Percentiles rank a stretch among this genome's conserved stretches.
Conservation (phyloP, 2,329 filamentous ascomycete genomes). For the Sphaerulina vaccinii region DNA sequence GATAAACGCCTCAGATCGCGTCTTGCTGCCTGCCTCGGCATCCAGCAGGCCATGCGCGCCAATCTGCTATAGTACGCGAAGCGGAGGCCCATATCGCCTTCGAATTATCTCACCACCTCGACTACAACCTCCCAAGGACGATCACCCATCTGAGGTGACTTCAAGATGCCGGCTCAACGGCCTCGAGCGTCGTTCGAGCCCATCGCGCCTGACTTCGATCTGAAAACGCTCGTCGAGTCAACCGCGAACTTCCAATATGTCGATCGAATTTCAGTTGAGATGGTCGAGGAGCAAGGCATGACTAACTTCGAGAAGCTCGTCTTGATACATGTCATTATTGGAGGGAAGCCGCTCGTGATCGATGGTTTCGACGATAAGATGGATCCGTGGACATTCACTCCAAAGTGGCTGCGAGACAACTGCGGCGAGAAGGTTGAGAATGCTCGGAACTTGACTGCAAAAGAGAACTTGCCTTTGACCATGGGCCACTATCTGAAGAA, state of each 20-base stretch:
- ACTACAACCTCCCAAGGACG: neutral
- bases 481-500: constrained; percentile 88
- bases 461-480: constrained; percentile 76
- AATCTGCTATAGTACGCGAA: constrained; percentile 12
- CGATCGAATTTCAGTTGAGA: constrained; percentile 72
- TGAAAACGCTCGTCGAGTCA: constrained; percentile 70
- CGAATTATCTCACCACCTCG: neutral
- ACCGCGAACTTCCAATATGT: constrained; percentile 86
- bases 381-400: constrained; percentile 74
- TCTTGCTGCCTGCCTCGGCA: neutral
- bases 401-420: constrained; percentile 74
- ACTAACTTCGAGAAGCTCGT: constrained; percentile 85
- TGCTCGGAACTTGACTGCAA: constrained; percentile 74
- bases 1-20: neutral
- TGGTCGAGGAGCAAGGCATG: constrained; percentile 73
- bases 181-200: constrained; percentile 90
- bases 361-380: constrained; percentile 80
- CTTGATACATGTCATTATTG: constrained; percentile 75
- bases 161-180: constrained; percentile 70
- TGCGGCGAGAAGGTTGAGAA: constrained; percentile 80
- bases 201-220: constrained; percentile 79
- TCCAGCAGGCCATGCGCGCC: constrained; percentile 17
- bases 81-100: neutral
- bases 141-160: neutral
- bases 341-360: constrained; percentile 85